These are phyloP conservation scores for Microdochium nivale DNA, from an alignment of 2,329 filamentous ascomycete species.

Conservation along the genomic window DNA sequence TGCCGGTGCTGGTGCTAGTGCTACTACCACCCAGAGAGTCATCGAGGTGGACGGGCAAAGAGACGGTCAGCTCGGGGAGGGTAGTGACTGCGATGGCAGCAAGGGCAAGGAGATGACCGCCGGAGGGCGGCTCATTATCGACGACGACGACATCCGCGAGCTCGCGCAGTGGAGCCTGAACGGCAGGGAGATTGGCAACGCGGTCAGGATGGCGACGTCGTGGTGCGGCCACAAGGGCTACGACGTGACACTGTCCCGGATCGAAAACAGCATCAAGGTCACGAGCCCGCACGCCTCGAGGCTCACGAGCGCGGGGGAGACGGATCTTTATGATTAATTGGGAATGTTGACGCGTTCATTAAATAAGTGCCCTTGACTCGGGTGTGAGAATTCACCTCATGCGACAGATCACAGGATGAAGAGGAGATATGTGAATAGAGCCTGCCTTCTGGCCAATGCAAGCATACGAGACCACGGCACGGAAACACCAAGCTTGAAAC, in stretches of 20 bases:
- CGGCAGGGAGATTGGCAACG: conserved; percentile 37
- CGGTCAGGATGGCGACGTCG: conserved; percentile 33
- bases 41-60: background rate
- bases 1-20: too few relatives aligned
- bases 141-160: conserved; percentile 27
- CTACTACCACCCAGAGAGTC: background rate
- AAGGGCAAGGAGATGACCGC: conserved; percentile 2
- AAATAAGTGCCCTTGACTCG: too few relatives aligned
- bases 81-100: too few relatives aligned
- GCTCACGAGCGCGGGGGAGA: conserved; percentile 1
- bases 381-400: too few relatives aligned
- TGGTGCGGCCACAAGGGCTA: conserved; percentile 37
- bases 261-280: conserved; percentile 36
- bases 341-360: too few relatives aligned
- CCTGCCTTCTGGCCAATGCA: too few relatives aligned
- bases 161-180: conserved; percentile 32
- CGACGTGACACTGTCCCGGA: conserved; percentile 27
- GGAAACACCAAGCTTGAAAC: too few relatives aligned
- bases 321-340: background rate
- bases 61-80: too few relatives aligned
- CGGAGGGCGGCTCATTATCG: conserved; percentile 4
- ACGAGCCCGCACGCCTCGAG: conserved; percentile 33
- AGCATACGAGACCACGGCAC: too few relatives aligned
- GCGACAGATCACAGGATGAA: too few relatives aligned
- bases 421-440: too few relatives aligned